Base-by-base conservation (phyloP, 371 early-diverging fungal species). In the Amoeboaphelidium protococcarum region DNA sequence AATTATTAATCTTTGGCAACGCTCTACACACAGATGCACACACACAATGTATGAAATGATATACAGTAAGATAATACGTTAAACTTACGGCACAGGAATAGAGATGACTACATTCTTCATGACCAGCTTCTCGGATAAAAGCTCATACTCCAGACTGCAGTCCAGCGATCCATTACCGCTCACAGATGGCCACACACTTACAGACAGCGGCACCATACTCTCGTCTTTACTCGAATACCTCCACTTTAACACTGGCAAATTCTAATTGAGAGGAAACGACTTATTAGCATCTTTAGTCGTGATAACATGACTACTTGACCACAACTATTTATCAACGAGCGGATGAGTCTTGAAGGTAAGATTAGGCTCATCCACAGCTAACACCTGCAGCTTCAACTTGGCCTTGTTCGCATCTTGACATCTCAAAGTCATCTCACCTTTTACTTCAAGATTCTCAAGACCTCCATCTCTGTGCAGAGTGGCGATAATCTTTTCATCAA, bases 141-240 rank as follows among this genome's bases (percentile, higher is more conserved):
- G 66, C 57, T 87, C 88, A 53, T 87, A 92, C 60, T 94, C 95
- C 45, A 89, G 78, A 56, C 80, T 90, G 20, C 89, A 88, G 57
- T 88, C 90, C 46, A 76, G 74, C 1, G 73, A 64, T 1, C 91
- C 91, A 53, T 71, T 72, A 43, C 78, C 87, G 24, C 78, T 67
- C 24, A 85, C 86, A 25, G 88, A 80, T 16, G 92, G 90, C 95
- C 95, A 94, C 69, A 91, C 91, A 61, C 80, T 91, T 60, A 87
- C 78, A 31, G 80, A 69, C 6, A 94, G 67, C 25, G 95, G 95
- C 26, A 87, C 65, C 20, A 62, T 61, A 23, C 69, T 73, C 44
- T 88, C 89, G 55, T 83, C 82, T 53, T 71, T 73, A 21, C 80
- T 71, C 21, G 72, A 61, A 26, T 67, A 69, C 49, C 87, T 76